phyloP scores from a whole-genome alignment of 1,139 yeast genomes.

The Hansenula lynferdii region DNA sequence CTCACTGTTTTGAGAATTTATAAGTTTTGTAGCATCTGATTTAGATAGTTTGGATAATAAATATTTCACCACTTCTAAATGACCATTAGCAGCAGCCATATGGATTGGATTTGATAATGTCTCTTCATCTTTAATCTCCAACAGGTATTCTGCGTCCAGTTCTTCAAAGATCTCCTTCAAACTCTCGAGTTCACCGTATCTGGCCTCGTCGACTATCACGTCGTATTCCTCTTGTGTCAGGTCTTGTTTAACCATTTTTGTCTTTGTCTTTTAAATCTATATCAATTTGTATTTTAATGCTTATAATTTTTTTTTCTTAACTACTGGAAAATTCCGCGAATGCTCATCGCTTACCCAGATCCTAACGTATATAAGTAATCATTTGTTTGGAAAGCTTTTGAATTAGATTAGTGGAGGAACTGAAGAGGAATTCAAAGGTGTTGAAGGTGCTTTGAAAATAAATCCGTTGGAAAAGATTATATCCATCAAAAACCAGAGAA shows the following conservation, averaged over 20 bases:
- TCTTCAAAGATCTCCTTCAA: slow-evolving; percentile 63
- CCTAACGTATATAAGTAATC: no score
- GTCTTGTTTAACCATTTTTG: slow-evolving; percentile 8
- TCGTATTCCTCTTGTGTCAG: slow-evolving; percentile 70
- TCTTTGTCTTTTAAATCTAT: neutral
- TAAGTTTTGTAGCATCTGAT: slow-evolving; percentile 42
- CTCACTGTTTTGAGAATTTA: slow-evolving; percentile 59
- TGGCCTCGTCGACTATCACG: slow-evolving; percentile 73
- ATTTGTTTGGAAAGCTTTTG: no score
- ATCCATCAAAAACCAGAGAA: no score
- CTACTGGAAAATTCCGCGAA: neutral
- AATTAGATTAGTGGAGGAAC: no score
- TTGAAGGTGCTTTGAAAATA: no score
- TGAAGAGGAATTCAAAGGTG: no score
- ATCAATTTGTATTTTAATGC: neutral
- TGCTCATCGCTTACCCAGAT: neutral
- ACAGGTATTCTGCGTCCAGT: slow-evolving; percentile 45
- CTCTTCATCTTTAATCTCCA: slow-evolving; percentile 54
- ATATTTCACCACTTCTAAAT: slow-evolving; percentile 60
- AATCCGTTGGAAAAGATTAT: no score
- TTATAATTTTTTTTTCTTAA: neutral
- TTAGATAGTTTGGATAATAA: slow-evolving; percentile 45
- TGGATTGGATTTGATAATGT: slow-evolving; percentile 78
- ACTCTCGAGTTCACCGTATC: slow-evolving; percentile 80
- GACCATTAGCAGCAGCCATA: slow-evolving; percentile 96